Conservation (phyloP, 129 eudicot genomes). For the Apium graveolens region DNA sequence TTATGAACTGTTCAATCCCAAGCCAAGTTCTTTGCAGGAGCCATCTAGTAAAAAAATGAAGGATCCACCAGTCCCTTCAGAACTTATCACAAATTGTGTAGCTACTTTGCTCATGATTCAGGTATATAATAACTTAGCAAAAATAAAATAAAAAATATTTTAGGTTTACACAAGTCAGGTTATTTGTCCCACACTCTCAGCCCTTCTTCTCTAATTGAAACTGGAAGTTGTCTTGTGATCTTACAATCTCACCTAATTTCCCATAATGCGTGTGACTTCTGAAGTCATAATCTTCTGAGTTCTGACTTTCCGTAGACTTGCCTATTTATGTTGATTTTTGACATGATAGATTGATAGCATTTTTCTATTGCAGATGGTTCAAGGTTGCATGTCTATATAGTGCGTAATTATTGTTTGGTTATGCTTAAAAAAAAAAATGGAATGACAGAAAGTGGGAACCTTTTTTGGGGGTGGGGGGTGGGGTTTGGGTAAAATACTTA, state of each 20-base stretch:
- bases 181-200: not conserved
- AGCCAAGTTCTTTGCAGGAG: constrained; percentile 24
- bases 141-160: constrained; percentile 20
- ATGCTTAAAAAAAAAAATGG: not conserved
- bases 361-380: not conserved
- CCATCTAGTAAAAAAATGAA: constrained; percentile 24
- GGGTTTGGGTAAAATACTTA: not conserved
- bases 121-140: constrained; percentile 24
- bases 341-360: not conserved
- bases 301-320: not conserved
- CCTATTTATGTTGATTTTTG: not conserved
- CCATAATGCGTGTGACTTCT: not conserved
- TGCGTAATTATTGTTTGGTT: not conserved
- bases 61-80: constrained; percentile 47
- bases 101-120: constrained; percentile 80
- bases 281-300: not conserved
- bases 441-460: not conserved
- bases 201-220: not conserved
- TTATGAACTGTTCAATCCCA: constrained; percentile 18
- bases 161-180: constrained; percentile 32
- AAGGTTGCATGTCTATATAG: not conserved
- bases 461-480: too few species aligned
- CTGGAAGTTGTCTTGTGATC: too few species aligned
- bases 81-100: constrained; percentile 71
- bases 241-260: not conserved